Base-by-base conservation (phyloP, 495 filamentous ascomycete species). In the Lophiostoma macrostomum region DNA sequence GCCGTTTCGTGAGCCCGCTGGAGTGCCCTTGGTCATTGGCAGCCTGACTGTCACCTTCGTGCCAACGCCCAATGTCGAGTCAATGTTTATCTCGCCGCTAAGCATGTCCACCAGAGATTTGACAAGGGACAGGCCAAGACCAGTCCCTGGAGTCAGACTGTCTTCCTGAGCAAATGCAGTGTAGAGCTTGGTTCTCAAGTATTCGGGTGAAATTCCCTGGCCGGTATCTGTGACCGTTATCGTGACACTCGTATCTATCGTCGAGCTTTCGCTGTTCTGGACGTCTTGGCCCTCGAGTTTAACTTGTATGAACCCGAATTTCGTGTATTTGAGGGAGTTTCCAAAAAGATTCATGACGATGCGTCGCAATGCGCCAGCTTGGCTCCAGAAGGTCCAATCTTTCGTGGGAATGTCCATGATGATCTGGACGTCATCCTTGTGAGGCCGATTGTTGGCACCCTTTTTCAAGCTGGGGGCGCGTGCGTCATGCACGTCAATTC, bases 261-360 rank as follows among this genome's bases (percentile, higher is more conserved):
- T 43, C n/a, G 40, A 32, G 4, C 20, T 13, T 20, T 20, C 7
- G 20, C 3, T 10, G 5, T 25, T 13, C 25, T 29, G 18, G 13
- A n/a, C 23, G 18, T 41, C 24, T 36, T 39, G 2, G n/a, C 12
- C 29, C 11, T 38, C 13, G n/a, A 56, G 44, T 13, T 5, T 25
- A 2, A 56, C 25, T 2, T 13, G 44, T 11, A 58, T 46, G 34
- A 39, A 58, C 0, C 54, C 54, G 5, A 10, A 20, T 10, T 45
- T 34, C 8, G 54, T 48, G 24, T 58, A 58, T 24, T 58, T 58
- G 2, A 58, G 12, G n/a, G 54, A 53, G 28, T 58, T 58, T n/a
- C 54, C 54, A n/a, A 58, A 16, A 8, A 58, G 20, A 38, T 58
- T 58, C 37, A 46, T 45, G 11, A 52, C 54, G 16, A 58, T 35